Conservation (phyloP, 257 asterid species). For the Nicotiana sylvestris region DNA sequence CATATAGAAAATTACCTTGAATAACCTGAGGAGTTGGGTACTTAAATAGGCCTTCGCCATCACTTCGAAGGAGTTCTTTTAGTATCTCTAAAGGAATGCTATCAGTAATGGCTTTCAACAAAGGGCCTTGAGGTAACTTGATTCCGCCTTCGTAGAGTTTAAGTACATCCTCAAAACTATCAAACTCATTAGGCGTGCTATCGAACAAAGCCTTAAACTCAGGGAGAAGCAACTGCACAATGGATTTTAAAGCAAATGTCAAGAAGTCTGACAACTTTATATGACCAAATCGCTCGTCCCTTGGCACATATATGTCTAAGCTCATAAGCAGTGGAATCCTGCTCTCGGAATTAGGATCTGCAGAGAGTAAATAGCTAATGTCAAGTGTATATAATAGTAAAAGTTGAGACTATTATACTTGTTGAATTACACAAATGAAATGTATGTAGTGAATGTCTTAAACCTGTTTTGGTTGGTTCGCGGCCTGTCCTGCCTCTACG, state of each 20-base stretch:
- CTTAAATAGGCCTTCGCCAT: slow-evolving; percentile 19
- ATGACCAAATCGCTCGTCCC: slow-evolving; percentile 38
- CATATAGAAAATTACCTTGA: slow-evolving; percentile 2
- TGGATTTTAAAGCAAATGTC: slow-evolving; percentile 21
- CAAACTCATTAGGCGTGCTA: slow-evolving; percentile 24
- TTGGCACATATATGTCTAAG: slow-evolving; percentile 32
- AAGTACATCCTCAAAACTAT: slow-evolving; percentile 20
- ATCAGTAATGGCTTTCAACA: slow-evolving; percentile 5
- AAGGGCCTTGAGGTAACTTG: slow-evolving; percentile 19
- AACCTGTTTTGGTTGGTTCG: slow-evolving; percentile 14
- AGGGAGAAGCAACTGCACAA: slow-evolving; percentile 21
- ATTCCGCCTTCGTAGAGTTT: slow-evolving; percentile 25
- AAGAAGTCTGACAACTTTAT: slow-evolving; percentile 29
- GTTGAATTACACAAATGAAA: background rate
- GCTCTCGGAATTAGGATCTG: slow-evolving; percentile 28
- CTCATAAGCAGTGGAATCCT: slow-evolving; percentile 21
- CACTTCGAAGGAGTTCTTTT: slow-evolving; percentile 14
- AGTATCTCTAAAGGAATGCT: slow-evolving; percentile 13
- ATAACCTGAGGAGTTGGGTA: slow-evolving; percentile 27
- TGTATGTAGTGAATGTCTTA: background rate
- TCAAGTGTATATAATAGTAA: background rate
- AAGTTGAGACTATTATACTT: background rate
- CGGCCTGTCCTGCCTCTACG: slow-evolving; percentile 23
- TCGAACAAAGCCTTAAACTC: slow-evolving; percentile 18
- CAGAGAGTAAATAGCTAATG: background rate